These are phyloP conservation scores for Eucalyptus cloeziana DNA, from an alignment of 345 rosid species.

Conservation along the genomic window DNA sequence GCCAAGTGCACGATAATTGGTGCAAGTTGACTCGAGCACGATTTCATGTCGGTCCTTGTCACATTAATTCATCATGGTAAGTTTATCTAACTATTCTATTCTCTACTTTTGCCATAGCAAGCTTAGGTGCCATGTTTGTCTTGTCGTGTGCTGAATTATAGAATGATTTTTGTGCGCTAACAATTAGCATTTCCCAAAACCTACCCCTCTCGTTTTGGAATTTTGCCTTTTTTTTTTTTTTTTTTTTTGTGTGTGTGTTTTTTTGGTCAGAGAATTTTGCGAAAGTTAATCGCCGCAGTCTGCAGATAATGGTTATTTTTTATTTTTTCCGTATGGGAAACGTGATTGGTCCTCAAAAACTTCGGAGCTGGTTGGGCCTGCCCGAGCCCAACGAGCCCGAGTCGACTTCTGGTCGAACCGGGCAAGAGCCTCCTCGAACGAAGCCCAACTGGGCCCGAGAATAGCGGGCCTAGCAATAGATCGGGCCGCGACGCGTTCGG, in stretches of 20 bases:
- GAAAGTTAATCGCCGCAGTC: background rate
- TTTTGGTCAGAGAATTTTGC: background rate
- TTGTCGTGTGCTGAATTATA: background rate
- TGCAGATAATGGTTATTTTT: background rate
- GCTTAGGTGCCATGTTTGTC: background rate
- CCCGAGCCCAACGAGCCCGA: background rate
- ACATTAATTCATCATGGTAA: background rate
- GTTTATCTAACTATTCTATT: background rate
- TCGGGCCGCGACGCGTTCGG: background rate
- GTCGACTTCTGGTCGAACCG: background rate
- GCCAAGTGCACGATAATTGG: background rate
- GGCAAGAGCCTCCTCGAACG: background rate
- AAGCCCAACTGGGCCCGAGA: background rate
- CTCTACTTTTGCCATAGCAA: background rate
- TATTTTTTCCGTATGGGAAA: background rate
- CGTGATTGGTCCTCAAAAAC: background rate
- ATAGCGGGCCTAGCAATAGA: background rate
- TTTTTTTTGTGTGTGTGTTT: fast-evolving
- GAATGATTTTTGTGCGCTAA: background rate
- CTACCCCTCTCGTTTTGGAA: background rate
- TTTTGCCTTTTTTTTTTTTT: background rate
- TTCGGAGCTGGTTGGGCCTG: background rate
- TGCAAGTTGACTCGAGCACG: background rate
- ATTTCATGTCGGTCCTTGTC: background rate
- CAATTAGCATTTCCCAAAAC: background rate